A percentile compares a stretch with the other conserved stretches of the same genome.
phyloP scores from a whole-genome alignment of 495 filamentous ascomycete genomes.

The Cenococcum geophilum region DNA sequence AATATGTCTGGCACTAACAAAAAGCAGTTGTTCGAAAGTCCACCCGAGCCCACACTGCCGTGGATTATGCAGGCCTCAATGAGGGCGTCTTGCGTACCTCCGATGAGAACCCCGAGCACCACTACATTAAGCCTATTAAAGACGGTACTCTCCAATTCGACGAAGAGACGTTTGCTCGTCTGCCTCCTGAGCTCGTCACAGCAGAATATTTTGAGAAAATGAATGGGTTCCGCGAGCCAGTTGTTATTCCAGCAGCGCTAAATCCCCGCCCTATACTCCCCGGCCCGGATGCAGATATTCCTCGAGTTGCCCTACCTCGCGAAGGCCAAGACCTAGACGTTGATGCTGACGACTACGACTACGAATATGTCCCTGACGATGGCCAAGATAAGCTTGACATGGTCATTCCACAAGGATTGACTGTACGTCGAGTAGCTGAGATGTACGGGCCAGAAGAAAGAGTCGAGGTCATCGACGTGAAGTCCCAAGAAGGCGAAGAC shows the following conservation, averaged over 20 bases:
- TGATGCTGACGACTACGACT: conserved; percentile 32
- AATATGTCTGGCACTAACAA: conserved; percentile 4
- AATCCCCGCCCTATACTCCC: conserved; percentile 49
- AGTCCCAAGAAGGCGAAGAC: conserved; percentile 63
- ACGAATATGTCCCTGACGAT: conserved; percentile 49
- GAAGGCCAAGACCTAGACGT: background rate
- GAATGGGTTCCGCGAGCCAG: conserved; percentile 62
- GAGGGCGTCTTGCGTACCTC: conserved; percentile 66
- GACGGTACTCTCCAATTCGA: conserved; percentile 59
- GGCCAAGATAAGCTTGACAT: conserved; percentile 66
- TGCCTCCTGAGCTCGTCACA: conserved; percentile 62
- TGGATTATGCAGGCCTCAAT: conserved; percentile 70
- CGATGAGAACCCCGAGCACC: conserved; percentile 62
- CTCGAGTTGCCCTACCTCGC: background rate
- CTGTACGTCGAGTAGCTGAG: conserved; percentile 59
- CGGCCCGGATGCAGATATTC: background rate
- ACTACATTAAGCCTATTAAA: conserved; percentile 66
- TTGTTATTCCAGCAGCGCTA: conserved; percentile 61
- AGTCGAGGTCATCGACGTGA: conserved; percentile 71
- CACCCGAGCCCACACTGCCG: conserved; percentile 59
- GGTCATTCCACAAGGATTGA: conserved; percentile 65
- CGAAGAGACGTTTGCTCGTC: conserved; percentile 58
- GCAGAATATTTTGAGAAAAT: conserved; percentile 62
- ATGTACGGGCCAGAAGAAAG: conserved; percentile 60
- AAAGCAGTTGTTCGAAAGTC: conserved; percentile 42